Base-by-base conservation (phyloP, 164 flowering plant species). In the Warburgia ugandensis region DNA sequence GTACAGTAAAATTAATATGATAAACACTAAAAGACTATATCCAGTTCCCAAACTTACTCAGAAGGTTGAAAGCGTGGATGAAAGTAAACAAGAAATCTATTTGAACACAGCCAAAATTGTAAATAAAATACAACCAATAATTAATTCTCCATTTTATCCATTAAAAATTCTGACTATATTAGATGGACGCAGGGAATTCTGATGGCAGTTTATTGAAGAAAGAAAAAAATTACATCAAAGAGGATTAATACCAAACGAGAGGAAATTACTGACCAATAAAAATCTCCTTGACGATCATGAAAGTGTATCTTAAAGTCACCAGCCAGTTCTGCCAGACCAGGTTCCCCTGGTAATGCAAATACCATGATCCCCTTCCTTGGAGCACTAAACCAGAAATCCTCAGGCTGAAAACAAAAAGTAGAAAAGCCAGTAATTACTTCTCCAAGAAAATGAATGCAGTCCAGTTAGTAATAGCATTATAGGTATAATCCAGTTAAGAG, bases 271-370 rank as follows among this genome's bases (percentile, higher is more conserved):
- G 11, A 87, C 98, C 81, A 87, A 73, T 91, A 91, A 57, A 91
- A 91, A 74, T 91, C 96, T 65, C 98, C 98, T 71, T 91, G 92
- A 29, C 86, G 83, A 39, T 91, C 98, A 68, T 85, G 98, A 72
- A 91, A 91, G 51, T 81, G 84, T 60, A 91, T 66, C 71, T 87
- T 91, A 68, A 91, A 91, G 70, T 91, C 98, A 29, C 98, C 98
- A 58, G 74, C 55, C 63, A 91, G 66, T 65, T 87, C 94, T 17
- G 96, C 67, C 56, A 91, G 68, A 55, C 98, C 98, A 64, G 95
- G 95, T 61, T 91, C 98, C 57, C 98, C 98, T 1, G 98, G 98
- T 54, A 91, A 64, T 35, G 98, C 90, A 73, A 91, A 91, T 27
- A 91, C 98, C 96, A 83, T 83, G 22, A 91, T 67, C 58, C 95